Percentiles rank a stretch among this genome's conserved stretches.
These are phyloP conservation scores for Sugiyamaella boreocaroliniensis DNA, from an alignment of 805 yeast species.

Conservation along the genomic window DNA sequence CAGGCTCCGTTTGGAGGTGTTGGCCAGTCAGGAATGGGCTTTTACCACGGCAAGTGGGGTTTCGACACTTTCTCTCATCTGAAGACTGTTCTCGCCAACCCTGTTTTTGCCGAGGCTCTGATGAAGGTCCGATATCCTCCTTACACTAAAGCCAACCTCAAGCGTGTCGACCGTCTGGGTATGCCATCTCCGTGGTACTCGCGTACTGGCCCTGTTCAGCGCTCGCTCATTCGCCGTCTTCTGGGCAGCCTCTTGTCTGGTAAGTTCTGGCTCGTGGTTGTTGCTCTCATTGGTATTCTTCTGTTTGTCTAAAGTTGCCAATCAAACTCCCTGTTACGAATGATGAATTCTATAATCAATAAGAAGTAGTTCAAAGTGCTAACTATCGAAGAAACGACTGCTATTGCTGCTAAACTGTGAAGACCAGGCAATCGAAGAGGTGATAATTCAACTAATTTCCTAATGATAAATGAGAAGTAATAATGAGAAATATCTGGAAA, in stretches of 20 bases:
- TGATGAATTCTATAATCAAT: not conserved
- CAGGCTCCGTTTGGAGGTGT: slow-evolving; percentile 88
- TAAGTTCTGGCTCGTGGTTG: slow-evolving; percentile 8
- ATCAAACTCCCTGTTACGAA: not conserved
- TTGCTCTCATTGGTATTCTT: slow-evolving; percentile 5
- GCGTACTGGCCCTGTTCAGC: slow-evolving; percentile 20
- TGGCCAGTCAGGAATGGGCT: slow-evolving; percentile 77
- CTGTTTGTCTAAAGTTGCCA: not conserved
- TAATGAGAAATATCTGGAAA: no score
- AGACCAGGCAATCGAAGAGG: no score
- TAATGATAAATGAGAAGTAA: no score
- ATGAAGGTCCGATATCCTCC: slow-evolving; percentile 67
- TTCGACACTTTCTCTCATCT: slow-evolving; percentile 70
- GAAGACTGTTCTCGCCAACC: slow-evolving; percentile 59
- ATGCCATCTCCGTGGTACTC: slow-evolving; percentile 14
- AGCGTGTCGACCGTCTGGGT: slow-evolving; percentile 8
- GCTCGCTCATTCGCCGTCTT: slow-evolving; percentile 13
- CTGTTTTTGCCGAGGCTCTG: slow-evolving; percentile 55
- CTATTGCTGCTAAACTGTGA: no score
- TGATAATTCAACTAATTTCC: no score
- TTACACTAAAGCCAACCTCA: slow-evolving; percentile 32
- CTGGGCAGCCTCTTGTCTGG: slow-evolving; percentile 8
- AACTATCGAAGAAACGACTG: no score
- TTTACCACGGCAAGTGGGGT: slow-evolving; percentile 70
- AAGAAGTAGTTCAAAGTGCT: no score